Percentiles rank a stretch among this genome's conserved stretches.
These are phyloP conservation scores for Linnemannia zychae DNA, from an alignment of 192 early-diverging fungal species.

Conservation along the genomic window DNA sequence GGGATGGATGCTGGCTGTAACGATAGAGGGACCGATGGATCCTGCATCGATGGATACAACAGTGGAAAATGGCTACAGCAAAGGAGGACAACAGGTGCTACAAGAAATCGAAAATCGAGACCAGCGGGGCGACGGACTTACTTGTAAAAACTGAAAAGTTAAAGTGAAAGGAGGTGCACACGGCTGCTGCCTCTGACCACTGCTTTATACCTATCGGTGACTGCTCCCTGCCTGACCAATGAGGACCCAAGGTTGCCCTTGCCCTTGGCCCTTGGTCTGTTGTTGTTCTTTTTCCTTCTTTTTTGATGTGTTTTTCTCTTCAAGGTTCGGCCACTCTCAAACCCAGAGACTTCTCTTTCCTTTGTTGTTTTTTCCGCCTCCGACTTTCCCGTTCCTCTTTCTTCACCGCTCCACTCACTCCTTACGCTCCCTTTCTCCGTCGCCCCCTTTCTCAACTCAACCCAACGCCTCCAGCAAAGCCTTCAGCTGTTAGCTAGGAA, in stretches of 20 bases:
- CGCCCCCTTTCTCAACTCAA: neutral
- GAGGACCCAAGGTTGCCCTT: neutral
- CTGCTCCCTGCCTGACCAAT: neutral
- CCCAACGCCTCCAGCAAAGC: neutral
- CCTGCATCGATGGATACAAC: slow-evolving; percentile 18
- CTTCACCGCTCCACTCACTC: neutral
- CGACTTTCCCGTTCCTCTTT: neutral
- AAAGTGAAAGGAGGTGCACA: slow-evolving; percentile 36
- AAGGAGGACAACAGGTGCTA: neutral
- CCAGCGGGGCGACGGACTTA: slow-evolving; percentile 18
- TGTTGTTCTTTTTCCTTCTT: slow-evolving; percentile 6
- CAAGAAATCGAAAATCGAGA: too few species aligned
- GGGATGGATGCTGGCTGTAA: neutral
- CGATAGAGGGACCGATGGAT: slow-evolving; percentile 39
- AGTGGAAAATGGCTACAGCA: neutral
- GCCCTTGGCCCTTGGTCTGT: neutral
- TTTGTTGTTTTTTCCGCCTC: neutral
- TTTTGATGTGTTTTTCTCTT: neutral
- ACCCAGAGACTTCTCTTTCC: neutral
- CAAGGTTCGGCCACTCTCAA: neutral
- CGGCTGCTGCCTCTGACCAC: neutral
- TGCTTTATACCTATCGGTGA: slow-evolving; percentile 5
- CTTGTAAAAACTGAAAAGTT: slow-evolving; percentile 42
- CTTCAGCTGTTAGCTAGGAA: neutral
- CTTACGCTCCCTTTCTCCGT: neutral